Conservation (phyloP, 306 rosid genomes). For the Begonia peltatifolia region DNA sequence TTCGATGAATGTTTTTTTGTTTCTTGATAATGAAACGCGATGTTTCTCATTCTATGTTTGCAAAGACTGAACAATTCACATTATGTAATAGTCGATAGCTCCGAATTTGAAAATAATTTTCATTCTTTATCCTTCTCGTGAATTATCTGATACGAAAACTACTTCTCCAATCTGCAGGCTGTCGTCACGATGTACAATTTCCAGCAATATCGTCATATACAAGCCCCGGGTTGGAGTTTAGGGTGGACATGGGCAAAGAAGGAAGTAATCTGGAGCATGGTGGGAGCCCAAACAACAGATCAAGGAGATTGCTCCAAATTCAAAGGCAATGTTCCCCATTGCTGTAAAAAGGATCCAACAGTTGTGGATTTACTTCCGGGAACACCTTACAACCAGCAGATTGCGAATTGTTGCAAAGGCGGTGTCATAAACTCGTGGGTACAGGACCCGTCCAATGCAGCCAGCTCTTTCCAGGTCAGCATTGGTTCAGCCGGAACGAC, state of each 20-base stretch:
- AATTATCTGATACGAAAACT: conserved; percentile 4
- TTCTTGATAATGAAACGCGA: no score
- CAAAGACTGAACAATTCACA: background rate
- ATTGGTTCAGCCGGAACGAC: conserved; percentile 93
- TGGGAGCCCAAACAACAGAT: conserved; percentile 83
- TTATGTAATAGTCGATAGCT: no score
- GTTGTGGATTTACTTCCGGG: conserved; percentile 90
- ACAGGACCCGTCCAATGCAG: conserved; percentile 62
- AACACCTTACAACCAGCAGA: conserved; percentile 88
- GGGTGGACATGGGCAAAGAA: conserved; percentile 99
- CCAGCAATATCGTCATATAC: conserved; percentile 90
- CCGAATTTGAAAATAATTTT: no score
- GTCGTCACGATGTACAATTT: conserved; percentile 86
- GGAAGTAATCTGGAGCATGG: conserved; percentile 89
- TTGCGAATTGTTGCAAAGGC: conserved; percentile 92
- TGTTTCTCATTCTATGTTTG: no score
- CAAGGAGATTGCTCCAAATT: conserved; percentile 92
- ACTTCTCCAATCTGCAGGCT: conserved; percentile 43
- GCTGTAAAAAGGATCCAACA: conserved; percentile 74
- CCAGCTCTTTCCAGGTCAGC: conserved; percentile 80
- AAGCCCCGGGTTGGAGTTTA: conserved; percentile 79
- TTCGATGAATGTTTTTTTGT: no score
- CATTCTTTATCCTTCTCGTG: background rate
- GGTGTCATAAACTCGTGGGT: conserved; percentile 76
- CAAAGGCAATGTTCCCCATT: conserved; percentile 70